Evolutionary conservation across 2,329 filamentous ascomycete genomes (phyloP).

Genomic region (Neonectria punicea): DNA sequence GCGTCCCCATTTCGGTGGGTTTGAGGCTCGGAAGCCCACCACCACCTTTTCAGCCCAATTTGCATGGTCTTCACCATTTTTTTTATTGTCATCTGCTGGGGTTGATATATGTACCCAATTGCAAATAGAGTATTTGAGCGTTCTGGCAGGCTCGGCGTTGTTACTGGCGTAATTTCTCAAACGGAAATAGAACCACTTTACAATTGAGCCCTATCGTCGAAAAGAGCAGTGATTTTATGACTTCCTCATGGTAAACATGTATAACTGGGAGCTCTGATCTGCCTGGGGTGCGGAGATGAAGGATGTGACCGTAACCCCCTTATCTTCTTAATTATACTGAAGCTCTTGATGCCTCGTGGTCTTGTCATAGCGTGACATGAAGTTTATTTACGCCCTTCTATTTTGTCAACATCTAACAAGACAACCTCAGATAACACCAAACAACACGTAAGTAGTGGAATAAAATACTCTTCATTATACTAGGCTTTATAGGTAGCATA

Average conservation of each 20-base stretch:
- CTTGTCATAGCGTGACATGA: neutral
- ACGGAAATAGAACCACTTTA: neutral
- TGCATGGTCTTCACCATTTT: slow-evolving; percentile 7
- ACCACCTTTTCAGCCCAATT: neutral
- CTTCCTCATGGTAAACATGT: no score
- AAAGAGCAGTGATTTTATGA: no score
- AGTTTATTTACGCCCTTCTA: no score
- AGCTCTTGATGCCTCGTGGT: neutral
- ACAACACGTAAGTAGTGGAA: no score
- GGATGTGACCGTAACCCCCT: neutral
- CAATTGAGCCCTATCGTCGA: no score
- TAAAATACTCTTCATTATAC: no score
- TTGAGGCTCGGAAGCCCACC: neutral
- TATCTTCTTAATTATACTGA: no score
- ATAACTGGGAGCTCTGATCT: no score
- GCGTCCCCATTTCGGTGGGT: neutral
- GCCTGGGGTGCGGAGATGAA: neutral
- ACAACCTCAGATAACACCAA: no score
- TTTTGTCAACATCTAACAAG: no score
- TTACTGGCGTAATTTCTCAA: neutral
- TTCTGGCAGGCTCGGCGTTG: slow-evolving; percentile 4
- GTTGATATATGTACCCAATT: neutral
- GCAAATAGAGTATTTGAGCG: slow-evolving; percentile 1
- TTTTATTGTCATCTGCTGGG: neutral
- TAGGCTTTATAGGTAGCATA: no score